Percentiles rank a stretch among this genome's conserved stretches.
Evolutionary conservation across 768 basidiomycete genomes (phyloP).

Genomic region (Paxillus rubicundulus): DNA sequence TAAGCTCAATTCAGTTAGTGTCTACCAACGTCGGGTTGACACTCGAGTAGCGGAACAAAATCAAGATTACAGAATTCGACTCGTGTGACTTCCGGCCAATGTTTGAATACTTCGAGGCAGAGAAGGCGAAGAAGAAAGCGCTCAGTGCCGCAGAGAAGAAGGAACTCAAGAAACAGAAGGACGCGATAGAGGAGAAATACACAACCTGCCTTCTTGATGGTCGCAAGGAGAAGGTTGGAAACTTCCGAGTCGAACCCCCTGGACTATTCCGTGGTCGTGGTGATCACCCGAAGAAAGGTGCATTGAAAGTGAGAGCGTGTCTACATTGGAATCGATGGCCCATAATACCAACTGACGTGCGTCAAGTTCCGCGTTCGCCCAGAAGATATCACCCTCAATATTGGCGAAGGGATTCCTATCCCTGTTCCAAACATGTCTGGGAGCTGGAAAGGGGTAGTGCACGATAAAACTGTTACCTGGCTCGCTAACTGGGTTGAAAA

Average conservation of each 20-base stretch:
- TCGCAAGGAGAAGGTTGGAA: slow-evolving; percentile 96
- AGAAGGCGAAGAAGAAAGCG: slow-evolving; percentile 91
- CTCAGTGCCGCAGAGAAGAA: slow-evolving; percentile 88
- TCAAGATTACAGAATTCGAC: slow-evolving; percentile 71
- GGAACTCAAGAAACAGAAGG: slow-evolving; percentile 80
- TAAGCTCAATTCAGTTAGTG: slow-evolving; percentile 39
- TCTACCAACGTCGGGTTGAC: slow-evolving; percentile 8
- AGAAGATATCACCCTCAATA: slow-evolving; percentile 95
- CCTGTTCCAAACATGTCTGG: slow-evolving; percentile 93
- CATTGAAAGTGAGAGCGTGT: slow-evolving; percentile 72
- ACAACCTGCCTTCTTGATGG: slow-evolving; percentile 88
- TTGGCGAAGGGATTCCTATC: slow-evolving; percentile 68
- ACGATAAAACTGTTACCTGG: slow-evolving; percentile 98
- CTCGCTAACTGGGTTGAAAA: slow-evolving; percentile 99
- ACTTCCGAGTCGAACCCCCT: slow-evolving; percentile 97
- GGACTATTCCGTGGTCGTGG: slow-evolving; percentile 98
- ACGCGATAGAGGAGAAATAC: slow-evolving; percentile 82
- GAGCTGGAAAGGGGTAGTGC: slow-evolving; percentile 82
- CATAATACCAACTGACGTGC: slow-evolving; percentile 6
- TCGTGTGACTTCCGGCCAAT: slow-evolving; percentile 94
- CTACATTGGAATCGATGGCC: not conserved
- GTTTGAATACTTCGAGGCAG: slow-evolving; percentile 87
- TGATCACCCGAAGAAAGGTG: slow-evolving; percentile 97
- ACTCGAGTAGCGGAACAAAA: slow-evolving; percentile 56
- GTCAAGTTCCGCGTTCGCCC: slow-evolving; percentile 80